phyloP scores from a whole-genome alignment of 768 basidiomycete species.

The Paxillus involutus region DNA sequence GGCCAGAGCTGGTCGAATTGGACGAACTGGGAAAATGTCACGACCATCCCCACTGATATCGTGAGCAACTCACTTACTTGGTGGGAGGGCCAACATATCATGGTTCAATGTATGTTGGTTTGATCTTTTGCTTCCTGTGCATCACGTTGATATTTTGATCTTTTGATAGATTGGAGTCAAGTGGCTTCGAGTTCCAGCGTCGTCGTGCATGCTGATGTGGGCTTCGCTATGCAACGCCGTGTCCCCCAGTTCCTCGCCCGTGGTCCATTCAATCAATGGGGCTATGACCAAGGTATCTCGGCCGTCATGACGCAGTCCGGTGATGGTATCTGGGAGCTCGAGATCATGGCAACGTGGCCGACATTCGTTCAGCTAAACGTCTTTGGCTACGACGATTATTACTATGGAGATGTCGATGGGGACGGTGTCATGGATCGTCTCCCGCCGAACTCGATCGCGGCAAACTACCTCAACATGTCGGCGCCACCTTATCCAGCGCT shows the following conservation, averaged over 20 bases:
- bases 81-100: slow-evolving; percentile 84
- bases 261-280: slow-evolving; percentile 91
- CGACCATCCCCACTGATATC: slow-evolving; percentile 56
- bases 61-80: slow-evolving; percentile 52
- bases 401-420: slow-evolving; percentile 86
- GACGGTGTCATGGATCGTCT: slow-evolving; percentile 90
- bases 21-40: slow-evolving; percentile 74
- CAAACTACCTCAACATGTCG: slow-evolving; percentile 90
- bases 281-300: slow-evolving; percentile 80
- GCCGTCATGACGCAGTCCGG: slow-evolving; percentile 64
- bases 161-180: slow-evolving; percentile 70
- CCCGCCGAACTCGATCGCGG: slow-evolving; percentile 81
- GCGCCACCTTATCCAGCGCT: slow-evolving; percentile 86
- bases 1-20: slow-evolving; percentile 83
- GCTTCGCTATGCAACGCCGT: slow-evolving; percentile 61
- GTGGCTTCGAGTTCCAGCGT: slow-evolving; percentile 59
- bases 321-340: slow-evolving; percentile 78
- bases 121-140: background rate
- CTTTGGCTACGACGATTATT: slow-evolving; percentile 88
- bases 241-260: slow-evolving; percentile 87
- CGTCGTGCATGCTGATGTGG: slow-evolving; percentile 77
- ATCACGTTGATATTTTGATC: background rate
- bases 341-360: slow-evolving; percentile 91
- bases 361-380: slow-evolving; percentile 89
- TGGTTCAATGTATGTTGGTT: slow-evolving; percentile 74